These are phyloP conservation scores for Perkinsus chesapeaki DNA, from an alignment of 169 alveolate genomes.

Conservation along the genomic window DNA sequence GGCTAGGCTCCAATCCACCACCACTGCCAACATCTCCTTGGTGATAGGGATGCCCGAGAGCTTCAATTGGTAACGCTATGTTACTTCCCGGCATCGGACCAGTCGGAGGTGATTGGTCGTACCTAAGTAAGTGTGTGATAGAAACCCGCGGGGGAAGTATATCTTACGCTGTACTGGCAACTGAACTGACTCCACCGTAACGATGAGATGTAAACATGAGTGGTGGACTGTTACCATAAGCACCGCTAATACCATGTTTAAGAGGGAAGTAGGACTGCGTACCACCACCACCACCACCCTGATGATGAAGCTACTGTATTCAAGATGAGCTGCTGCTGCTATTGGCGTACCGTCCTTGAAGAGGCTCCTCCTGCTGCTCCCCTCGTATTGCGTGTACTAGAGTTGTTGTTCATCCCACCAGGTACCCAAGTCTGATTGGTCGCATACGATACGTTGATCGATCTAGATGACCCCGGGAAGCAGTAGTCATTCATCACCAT, in stretches of 20 bases:
- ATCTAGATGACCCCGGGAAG: neutral
- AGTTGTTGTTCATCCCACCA: neutral
- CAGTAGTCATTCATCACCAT: neutral
- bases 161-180: neutral
- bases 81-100: neutral
- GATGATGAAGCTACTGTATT: neutral
- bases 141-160: neutral
- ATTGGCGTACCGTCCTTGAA: neutral
- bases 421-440: neutral
- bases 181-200: neutral
- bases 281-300: neutral
- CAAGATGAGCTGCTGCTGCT: neutral
- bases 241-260: neutral
- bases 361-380: neutral
- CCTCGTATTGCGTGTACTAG: neutral
- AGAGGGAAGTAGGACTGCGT: neutral
- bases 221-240: neutral
- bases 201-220: neutral
- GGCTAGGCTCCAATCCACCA: neutral
- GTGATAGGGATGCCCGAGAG: neutral
- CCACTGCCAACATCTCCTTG: neutral
- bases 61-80: neutral
- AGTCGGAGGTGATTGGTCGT: neutral
- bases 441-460: neutral
- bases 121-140: neutral